Percentiles rank a stretch among this genome's conserved stretches.
Conservation (phyloP, 139 green algal species). For the Coccomyxa sp. region DNA sequence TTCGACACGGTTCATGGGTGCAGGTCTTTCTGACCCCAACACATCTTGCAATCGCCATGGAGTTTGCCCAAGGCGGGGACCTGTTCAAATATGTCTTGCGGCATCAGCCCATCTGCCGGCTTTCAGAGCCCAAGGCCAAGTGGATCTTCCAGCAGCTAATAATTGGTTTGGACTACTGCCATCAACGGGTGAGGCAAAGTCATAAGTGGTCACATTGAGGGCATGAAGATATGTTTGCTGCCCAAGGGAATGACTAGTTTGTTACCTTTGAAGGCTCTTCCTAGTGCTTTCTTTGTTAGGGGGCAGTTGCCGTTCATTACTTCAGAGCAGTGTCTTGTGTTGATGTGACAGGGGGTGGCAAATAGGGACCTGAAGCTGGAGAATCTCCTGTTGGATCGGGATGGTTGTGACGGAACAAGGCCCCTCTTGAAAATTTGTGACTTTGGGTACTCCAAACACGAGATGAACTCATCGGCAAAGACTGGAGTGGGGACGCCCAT, state of each 20-base stretch:
- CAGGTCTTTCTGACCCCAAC: conserved; percentile 46
- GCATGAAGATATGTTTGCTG: not conserved
- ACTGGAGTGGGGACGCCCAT: conserved; percentile 64
- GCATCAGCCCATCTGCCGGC: not conserved
- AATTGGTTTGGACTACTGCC: conserved; percentile 53
- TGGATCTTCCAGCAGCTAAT: conserved; percentile 65
- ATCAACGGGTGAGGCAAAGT: conserved; percentile 28
- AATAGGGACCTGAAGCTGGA: conserved; percentile 64
- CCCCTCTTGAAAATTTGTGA: conserved; percentile 65
- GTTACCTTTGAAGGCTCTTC: not conserved
- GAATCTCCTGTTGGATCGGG: conserved; percentile 52
- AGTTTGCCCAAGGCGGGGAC: conserved; percentile 65
- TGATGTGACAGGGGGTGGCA: conserved; percentile 45
- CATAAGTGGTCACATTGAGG: too few species aligned
- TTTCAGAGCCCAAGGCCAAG: conserved; percentile 32
- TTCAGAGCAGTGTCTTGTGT: not conserved
- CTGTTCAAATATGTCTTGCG: conserved; percentile 45
- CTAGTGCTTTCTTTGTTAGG: too few species aligned
- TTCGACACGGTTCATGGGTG: not conserved
- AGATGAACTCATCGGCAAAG: conserved; percentile 55
- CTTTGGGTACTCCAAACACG: conserved; percentile 66
- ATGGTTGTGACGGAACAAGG: conserved; percentile 11
- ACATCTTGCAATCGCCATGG: conserved; percentile 55
- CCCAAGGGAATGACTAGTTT: not conserved
- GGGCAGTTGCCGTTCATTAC: too few species aligned